phyloP scores from a whole-genome alignment of 2,329 filamentous ascomycete species.

The Neonectria sp. region DNA sequence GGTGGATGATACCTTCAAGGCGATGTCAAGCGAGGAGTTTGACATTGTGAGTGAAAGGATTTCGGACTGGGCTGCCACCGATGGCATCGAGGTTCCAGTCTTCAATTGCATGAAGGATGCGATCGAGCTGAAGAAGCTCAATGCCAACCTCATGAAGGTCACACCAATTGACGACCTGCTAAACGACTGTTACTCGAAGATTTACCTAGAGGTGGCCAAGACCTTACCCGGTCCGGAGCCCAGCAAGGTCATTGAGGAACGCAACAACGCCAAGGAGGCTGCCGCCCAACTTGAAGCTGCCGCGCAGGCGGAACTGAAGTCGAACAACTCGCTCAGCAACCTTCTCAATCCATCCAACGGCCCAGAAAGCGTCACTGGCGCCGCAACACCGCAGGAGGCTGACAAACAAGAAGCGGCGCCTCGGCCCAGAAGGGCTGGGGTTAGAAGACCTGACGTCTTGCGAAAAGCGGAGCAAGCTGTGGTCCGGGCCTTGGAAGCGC shows the following conservation, averaged over 20 bases:
- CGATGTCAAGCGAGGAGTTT: slow-evolving; percentile 68
- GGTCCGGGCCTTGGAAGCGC: slow-evolving; percentile 64
- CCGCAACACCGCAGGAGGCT: slow-evolving; percentile 54
- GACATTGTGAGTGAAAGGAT: slow-evolving; percentile 70
- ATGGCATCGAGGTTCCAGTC: slow-evolving; percentile 57
- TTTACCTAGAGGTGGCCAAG: slow-evolving; percentile 79
- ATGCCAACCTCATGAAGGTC: slow-evolving; percentile 89
- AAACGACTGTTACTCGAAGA: slow-evolving; percentile 86
- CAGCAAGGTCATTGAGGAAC: slow-evolving; percentile 62
- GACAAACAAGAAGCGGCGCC: slow-evolving; percentile 60
- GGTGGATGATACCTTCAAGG: slow-evolving; percentile 70
- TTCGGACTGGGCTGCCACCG: slow-evolving; percentile 66
- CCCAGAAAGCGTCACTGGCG: slow-evolving; percentile 54
- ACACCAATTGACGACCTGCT: slow-evolving; percentile 93
- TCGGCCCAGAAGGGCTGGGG: slow-evolving; percentile 59
- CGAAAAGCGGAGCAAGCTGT: slow-evolving; percentile 75
- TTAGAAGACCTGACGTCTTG: slow-evolving; percentile 71
- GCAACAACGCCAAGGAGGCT: slow-evolving; percentile 59
- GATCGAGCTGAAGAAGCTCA: slow-evolving; percentile 78
- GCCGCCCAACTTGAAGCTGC: slow-evolving; percentile 54
- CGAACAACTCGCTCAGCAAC: slow-evolving; percentile 56
- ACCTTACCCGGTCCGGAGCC: slow-evolving; percentile 68
- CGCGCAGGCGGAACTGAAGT: slow-evolving; percentile 53
- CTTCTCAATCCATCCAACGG: slow-evolving; percentile 61
- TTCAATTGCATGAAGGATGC: slow-evolving; percentile 71